Conservation (phyloP, 306 rosid genomes). For the Quercus robur region DNA sequence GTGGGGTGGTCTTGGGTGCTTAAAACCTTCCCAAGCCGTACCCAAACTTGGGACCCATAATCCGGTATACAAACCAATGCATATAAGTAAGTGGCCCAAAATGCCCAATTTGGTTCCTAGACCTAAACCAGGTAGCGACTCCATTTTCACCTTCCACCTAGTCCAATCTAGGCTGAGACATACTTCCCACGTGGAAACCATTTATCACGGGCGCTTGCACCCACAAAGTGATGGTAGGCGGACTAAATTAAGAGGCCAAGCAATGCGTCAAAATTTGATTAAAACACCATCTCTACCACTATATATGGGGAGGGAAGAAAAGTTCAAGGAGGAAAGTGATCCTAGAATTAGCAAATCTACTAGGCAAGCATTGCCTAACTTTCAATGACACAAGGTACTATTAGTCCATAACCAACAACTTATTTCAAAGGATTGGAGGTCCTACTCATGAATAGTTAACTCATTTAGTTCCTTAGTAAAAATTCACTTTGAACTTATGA, state of each 20-base stretch:
- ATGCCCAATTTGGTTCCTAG: too few species aligned
- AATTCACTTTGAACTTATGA: too few species aligned
- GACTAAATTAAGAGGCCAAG: not conserved
- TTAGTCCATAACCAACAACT: not conserved
- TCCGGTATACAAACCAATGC: too few species aligned
- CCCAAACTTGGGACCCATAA: too few species aligned
- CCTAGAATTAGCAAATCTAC: conserved; percentile 32
- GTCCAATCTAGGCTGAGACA: too few species aligned
- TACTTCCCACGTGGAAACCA: too few species aligned
- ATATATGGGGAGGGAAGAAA: conserved; percentile 8
- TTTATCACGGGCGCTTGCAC: too few species aligned
- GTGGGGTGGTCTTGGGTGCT: too few species aligned
- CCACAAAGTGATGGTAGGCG: not conserved
- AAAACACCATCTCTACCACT: conserved; percentile 49
- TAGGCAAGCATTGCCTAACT: conserved; percentile 34
- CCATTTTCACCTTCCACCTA: too few species aligned
- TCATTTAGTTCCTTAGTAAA: not conserved
- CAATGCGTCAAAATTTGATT: conserved; percentile 12
- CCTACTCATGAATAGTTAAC: not conserved
- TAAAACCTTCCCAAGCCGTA: too few species aligned
- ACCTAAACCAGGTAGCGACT: too few species aligned
- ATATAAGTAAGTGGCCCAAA: too few species aligned
- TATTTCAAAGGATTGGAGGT: not conserved
- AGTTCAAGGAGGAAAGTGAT: conserved; percentile 12
- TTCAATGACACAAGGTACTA: conserved; percentile 38